Conservation (phyloP, 768 basidiomycete species). For the Amanita pseudoporphyria region DNA sequence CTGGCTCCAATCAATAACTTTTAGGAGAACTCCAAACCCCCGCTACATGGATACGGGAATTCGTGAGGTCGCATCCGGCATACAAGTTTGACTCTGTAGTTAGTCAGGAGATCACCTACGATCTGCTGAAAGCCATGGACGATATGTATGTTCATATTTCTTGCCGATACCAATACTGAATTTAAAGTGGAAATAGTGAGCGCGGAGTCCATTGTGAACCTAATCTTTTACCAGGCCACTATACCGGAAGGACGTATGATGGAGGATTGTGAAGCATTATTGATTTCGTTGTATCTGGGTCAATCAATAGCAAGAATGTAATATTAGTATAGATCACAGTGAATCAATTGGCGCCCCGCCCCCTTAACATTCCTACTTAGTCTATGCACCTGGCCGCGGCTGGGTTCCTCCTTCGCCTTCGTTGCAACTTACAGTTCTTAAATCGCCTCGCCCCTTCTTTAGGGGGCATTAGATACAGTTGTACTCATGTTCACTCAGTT, state of each 20-base stretch:
- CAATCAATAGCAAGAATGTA: neutral
- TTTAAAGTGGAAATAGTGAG: slow-evolving; percentile 36
- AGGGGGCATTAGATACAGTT: no score
- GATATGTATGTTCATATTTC: slow-evolving; percentile 70
- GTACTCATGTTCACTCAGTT: no score
- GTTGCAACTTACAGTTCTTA: no score
- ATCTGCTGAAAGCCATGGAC: slow-evolving; percentile 79
- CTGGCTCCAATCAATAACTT: slow-evolving; percentile 5
- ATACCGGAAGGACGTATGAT: slow-evolving; percentile 37
- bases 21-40: slow-evolving; percentile 74
- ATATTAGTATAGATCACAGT: neutral
- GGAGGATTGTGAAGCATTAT: slow-evolving; percentile 24
- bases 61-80: slow-evolving; percentile 89
- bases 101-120: slow-evolving; percentile 96
- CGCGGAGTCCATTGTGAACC: slow-evolving; percentile 53
- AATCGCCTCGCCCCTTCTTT: no score
- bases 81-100: no score
- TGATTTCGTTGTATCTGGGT: neutral
- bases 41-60: slow-evolving; percentile 89
- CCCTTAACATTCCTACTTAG: no score
- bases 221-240: slow-evolving; percentile 52
- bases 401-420: no score
- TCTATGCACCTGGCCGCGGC: no score
- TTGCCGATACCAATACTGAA: neutral
- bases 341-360: no score